phyloP scores from a whole-genome alignment of 805 yeast genomes.

The Cyberlindnera bimundalis region DNA sequence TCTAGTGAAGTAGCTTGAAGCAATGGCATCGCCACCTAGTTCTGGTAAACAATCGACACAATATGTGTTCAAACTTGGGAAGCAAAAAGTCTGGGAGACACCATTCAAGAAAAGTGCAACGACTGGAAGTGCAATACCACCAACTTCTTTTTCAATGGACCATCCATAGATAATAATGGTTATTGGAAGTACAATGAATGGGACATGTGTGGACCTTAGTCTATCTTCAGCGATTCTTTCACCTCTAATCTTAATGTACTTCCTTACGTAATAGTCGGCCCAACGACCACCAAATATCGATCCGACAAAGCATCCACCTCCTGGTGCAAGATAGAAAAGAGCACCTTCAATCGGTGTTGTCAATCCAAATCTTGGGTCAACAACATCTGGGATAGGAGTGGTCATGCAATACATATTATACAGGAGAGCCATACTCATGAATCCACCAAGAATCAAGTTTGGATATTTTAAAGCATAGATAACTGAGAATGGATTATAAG shows the following conservation, averaged over 20 bases:
- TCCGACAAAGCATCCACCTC: constrained; percentile 48
- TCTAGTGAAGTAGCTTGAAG: constrained; percentile 48
- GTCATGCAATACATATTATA: constrained; percentile 48
- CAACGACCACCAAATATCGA: constrained; percentile 48
- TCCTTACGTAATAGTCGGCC: constrained; percentile 46
- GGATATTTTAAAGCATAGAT: constrained; percentile 39
- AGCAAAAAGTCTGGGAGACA: constrained; percentile 45
- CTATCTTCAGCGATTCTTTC: constrained; percentile 50
- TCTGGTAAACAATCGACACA: constrained; percentile 56
- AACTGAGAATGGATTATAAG: constrained; percentile 45
- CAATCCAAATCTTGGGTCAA: constrained; percentile 51
- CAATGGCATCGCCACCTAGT: constrained; percentile 51
- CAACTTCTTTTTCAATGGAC: constrained; percentile 36
- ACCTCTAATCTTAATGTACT: constrained; percentile 37
- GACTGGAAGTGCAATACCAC: constrained; percentile 53
- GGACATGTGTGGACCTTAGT: constrained; percentile 36
- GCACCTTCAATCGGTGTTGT: constrained; percentile 46
- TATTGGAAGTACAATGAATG: constrained; percentile 41
- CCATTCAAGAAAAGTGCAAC: constrained; percentile 46
- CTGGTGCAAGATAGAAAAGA: constrained; percentile 53
- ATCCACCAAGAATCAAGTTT: constrained; percentile 41
- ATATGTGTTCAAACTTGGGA: constrained; percentile 52
- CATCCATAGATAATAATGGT: constrained; percentile 39
- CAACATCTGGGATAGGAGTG: constrained; percentile 52
- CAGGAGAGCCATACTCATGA: constrained; percentile 39